Evolutionary conservation across 805 yeast species (phyloP), one percentile per base, ranked within the genome.

Genomic region (Wickerhamiella hasegawae): DNA sequence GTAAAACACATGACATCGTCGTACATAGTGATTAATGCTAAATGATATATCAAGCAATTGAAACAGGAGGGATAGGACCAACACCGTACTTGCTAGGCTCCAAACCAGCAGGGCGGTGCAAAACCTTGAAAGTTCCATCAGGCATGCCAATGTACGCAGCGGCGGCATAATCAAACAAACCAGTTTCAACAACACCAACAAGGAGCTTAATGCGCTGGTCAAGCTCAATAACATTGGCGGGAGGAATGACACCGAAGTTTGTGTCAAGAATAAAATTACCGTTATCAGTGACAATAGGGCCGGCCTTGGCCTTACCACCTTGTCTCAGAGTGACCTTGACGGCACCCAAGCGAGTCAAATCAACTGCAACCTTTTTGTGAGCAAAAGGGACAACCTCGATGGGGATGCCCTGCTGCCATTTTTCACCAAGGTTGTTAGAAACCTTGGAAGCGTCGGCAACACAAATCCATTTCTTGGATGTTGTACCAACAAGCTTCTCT

Each of bases 131-230:
- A 33, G 65, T 48, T 5, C 98, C 98, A 51, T 72, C 73, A 29
- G 72, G 65, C 53, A 82, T 83, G 32, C 98, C 98, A 53, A 90
- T 81, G 58, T 85, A 90, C 5, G 87, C 90, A 53, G 70, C 79
- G 33, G 62, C 61, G 19, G 93, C 87, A 32, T 66, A 62, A 35
- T 65, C 65, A 60, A 90, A 90, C 41, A 90, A 62, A 1, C 98
- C 98, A 8, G 94, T 85, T 58, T 90, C 98, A 12, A 90, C 96
- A 20, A 90, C 96, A 31, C 98, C 98, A 18, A 83, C 80, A 48
- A 87, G 60, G 35, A 63, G 53, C 57, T 80, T 83, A 55, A 90
- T 73, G 47, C 71, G 55, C 24, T 53, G 42, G 54, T 85, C 85
- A 45, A 90, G 67, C 10, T 45, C 48, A 22, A 48, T 53, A 16